Base-by-base conservation (phyloP, 164 flowering plant species). In the Magnolia kwangsiensis region DNA sequence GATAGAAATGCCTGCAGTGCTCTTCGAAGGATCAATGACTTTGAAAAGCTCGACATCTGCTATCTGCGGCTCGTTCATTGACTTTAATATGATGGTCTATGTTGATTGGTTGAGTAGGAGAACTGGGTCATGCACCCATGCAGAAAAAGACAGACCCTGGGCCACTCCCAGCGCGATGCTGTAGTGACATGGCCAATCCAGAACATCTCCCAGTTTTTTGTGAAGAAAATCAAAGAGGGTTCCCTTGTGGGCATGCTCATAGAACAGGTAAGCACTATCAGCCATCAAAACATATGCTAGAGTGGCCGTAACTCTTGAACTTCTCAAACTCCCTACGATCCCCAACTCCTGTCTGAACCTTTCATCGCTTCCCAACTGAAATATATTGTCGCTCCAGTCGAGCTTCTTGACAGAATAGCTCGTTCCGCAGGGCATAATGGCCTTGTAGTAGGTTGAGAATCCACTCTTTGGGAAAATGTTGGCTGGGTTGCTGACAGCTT, bases 121-220 rank as follows among this genome's bases (percentile, higher is more conserved):
- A 63, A 91, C 74, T 0, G 95, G 88, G 72, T 88, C 85, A 84
- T 67, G 81, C 82, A 84, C 71, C 89, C 95, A 80, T 92, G 97
- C 67, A 90, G 89, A 76, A 84, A 91, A 68, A n/a, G 90, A 83
- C 71, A 92, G 83, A 14, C 95, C 97, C 72, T 91, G 92, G 78
- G 97, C 93, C 67, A 90, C 85, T 49, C 95, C 94, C n/a, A 92
- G 75, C 45, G 93, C 97, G 69, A 89, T 85, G 73, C 88, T 85
- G 80, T 90, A 90, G 18, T 95, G 87, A 23, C 88, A 88, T 11
- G 83, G 81, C 97, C 97, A 92, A 74, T 91, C 92, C 72, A 92
- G 66, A 61, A 69, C 75, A 72, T 50, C 61, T 20, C 76, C 85
- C 24, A 67, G 50, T 71, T 79, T 79, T 37, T 78, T 81, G 81